Evolutionary conservation across 495 filamentous ascomycete genomes (phyloP).

Genomic region (Penicillium samsonianum): DNA sequence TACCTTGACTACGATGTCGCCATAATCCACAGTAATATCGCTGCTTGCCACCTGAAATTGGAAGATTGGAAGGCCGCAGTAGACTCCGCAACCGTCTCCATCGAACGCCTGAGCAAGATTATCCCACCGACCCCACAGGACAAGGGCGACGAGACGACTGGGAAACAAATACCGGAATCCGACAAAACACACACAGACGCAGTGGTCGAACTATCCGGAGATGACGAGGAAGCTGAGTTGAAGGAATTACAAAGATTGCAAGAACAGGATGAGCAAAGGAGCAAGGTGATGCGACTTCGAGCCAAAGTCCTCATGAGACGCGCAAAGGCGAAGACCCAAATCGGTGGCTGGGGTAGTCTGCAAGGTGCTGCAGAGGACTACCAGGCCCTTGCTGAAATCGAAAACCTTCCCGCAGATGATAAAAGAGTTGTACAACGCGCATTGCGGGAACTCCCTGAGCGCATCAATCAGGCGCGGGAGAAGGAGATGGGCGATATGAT

Average conservation of each 20-base stretch:
- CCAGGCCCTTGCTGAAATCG: slow-evolving; percentile 55
- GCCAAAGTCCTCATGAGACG: slow-evolving; percentile 85
- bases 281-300: slow-evolving; percentile 74
- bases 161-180: slow-evolving; percentile 20
- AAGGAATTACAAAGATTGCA: slow-evolving; percentile 55
- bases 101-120: slow-evolving; percentile 70
- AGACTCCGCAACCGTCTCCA: slow-evolving; percentile 67
- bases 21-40: slow-evolving; percentile 81
- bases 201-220: slow-evolving; percentile 54
- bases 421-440: slow-evolving; percentile 64
- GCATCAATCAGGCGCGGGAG: slow-evolving; percentile 73
- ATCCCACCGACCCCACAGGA: slow-evolving; percentile 39
- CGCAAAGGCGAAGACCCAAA: slow-evolving; percentile 69
- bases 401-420: slow-evolving; percentile 64
- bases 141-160: slow-evolving; percentile 22
- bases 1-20: slow-evolving; percentile 91
- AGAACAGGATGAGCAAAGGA: slow-evolving; percentile 50
- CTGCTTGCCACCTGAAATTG: slow-evolving; percentile 88
- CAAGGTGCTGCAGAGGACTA: slow-evolving; percentile 80
- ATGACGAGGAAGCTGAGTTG: slow-evolving; percentile 60
- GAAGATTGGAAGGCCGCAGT: slow-evolving; percentile 84
- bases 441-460: slow-evolving; percentile 61
- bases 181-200: slow-evolving; percentile 26
- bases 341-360: slow-evolving; percentile 77
- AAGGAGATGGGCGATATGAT: slow-evolving; percentile 94